Evolutionary conservation across 129 eudicot genomes (phyloP), one percentile per base, ranked within the genome.

Genomic region (Ambrosia artemisiifolia): DNA sequence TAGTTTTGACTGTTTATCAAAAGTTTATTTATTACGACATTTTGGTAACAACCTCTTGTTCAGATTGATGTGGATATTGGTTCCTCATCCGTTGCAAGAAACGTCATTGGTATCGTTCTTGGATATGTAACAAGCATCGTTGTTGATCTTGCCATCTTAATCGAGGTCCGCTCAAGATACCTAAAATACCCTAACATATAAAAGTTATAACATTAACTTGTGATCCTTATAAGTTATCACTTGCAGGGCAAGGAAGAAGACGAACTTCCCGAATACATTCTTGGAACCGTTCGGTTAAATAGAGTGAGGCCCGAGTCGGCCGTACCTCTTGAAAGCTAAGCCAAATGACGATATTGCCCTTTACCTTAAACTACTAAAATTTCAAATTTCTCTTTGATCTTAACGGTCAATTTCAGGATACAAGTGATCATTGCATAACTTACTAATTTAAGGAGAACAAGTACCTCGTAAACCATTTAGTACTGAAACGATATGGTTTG

Each of bases 61-160:
- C 96, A 95, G 99, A 85, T 95, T 83, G 97, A 90, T 81, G 97
- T 95, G 32, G 99, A 95, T 71, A 90, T 95, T 66, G 97, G 99
- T 20, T 95, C 99, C 35, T 95, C 99, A 54, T 86, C 99, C 0
- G 99, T 95, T 44, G 99, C 99, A 34, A 84, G 94, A 83, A 79
- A 94, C 72, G 95, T 95, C 67, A 84, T 95, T 12, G 89, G 97
- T 56, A 88, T 95, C 51, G 99, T 95, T 71, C 94, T 95, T 65
- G 99, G 99, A 71, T 95, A 95, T 63, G 96, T 95, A 28, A 95
- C 99, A 11, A 95, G 95, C 93, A 50, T 95, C 11, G 94, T 95
- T 57, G 99, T 95, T 65, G 99, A 95, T 81, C 99, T 95, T 78
- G 99, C 97, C 67, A 82, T 95, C 69, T 70, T 95, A 75, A 81